A percentile compares a stretch with the other conserved stretches of the same genome.
phyloP scores from a whole-genome alignment of 2,329 filamentous ascomycete genomes.

The Fusarium sarcochroum region DNA sequence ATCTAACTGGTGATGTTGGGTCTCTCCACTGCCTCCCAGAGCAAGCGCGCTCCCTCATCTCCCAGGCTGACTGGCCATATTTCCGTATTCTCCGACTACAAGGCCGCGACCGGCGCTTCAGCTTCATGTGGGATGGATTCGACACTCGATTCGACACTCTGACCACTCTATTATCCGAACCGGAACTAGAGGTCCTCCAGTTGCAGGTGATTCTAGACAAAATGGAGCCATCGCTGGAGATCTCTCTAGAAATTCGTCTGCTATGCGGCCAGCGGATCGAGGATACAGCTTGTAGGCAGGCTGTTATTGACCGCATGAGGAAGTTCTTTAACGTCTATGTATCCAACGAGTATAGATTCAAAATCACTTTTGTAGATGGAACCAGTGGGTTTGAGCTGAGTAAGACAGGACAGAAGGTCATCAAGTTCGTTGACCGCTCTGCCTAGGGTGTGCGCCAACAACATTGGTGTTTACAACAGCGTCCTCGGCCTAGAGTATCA shows the following conservation, averaged over 20 bases:
- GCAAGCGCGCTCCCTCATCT: conserved; percentile 21
- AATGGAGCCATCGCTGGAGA: conserved; percentile 46
- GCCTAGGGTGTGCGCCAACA: not conserved
- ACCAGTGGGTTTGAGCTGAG: conserved; percentile 50
- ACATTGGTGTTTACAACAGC: no score
- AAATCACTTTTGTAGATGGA: conserved; percentile 54
- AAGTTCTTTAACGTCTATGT: conserved; percentile 45
- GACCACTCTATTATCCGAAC: conserved; percentile 39
- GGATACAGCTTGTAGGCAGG: conserved; percentile 11
- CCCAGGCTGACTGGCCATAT: conserved; percentile 42
- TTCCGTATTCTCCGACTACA: conserved; percentile 55
- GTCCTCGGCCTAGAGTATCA: no score
- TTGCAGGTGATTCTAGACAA: conserved; percentile 59
- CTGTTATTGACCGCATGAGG: conserved; percentile 40
- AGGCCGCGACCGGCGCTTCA: conserved; percentile 59
- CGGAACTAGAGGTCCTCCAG: conserved; percentile 53
- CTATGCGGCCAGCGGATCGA: conserved; percentile 34
- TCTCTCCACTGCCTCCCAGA: conserved; percentile 56
- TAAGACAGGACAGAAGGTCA: conserved; percentile 46
- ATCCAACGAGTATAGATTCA: conserved; percentile 51
- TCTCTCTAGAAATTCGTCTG: conserved; percentile 47
- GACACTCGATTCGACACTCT: conserved; percentile 57
- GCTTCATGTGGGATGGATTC: conserved; percentile 58
- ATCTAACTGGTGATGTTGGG: conserved; percentile 59
- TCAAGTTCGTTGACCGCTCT: conserved; percentile 49